phyloP scores from a whole-genome alignment of 805 yeast species.

The Kodamaea leandrae region DNA sequence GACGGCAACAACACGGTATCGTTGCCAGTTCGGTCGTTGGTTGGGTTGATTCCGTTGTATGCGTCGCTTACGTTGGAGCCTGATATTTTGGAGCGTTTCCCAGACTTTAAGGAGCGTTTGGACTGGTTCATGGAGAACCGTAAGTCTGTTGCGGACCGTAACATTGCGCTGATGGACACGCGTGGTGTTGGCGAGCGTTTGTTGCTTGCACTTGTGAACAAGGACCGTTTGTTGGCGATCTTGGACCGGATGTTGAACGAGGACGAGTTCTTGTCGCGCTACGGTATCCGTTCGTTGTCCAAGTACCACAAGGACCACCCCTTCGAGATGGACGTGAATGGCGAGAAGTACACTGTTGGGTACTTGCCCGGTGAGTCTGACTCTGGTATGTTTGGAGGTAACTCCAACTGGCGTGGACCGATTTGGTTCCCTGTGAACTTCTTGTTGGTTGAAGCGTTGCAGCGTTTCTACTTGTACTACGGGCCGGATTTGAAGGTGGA shows the following conservation, averaged over 20 bases:
- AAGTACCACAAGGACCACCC: slow-evolving; percentile 84
- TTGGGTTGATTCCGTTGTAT: slow-evolving; percentile 87
- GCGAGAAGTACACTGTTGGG: slow-evolving; percentile 63
- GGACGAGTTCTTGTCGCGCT: slow-evolving; percentile 76
- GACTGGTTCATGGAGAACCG: slow-evolving; percentile 80
- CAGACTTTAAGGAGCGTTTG: slow-evolving; percentile 76
- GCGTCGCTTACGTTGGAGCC: slow-evolving; percentile 89
- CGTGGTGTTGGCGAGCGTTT: slow-evolving; percentile 83
- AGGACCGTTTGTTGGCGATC: slow-evolving; percentile 73
- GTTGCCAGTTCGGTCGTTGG: slow-evolving; percentile 83
- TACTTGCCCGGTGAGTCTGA: slow-evolving; percentile 88
- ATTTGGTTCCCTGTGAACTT: slow-evolving; percentile 95
- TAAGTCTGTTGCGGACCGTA: slow-evolving; percentile 67
- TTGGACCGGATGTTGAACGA: slow-evolving; percentile 81
- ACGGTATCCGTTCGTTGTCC: slow-evolving; percentile 85
- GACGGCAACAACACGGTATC: slow-evolving; percentile 64
- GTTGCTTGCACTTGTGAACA: slow-evolving; percentile 73
- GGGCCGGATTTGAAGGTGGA: slow-evolving; percentile 84
- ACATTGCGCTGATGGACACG: slow-evolving; percentile 78
- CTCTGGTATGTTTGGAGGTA: slow-evolving; percentile 93
- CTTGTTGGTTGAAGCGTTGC: slow-evolving; percentile 79
- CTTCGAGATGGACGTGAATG: slow-evolving; percentile 78
- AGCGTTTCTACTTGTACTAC: slow-evolving; percentile 82
- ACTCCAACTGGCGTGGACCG: slow-evolving; percentile 97
- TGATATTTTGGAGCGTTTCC: slow-evolving; percentile 70